phyloP scores from a whole-genome alignment of 108 stramenopile species.

The Epithemia pelagica region DNA sequence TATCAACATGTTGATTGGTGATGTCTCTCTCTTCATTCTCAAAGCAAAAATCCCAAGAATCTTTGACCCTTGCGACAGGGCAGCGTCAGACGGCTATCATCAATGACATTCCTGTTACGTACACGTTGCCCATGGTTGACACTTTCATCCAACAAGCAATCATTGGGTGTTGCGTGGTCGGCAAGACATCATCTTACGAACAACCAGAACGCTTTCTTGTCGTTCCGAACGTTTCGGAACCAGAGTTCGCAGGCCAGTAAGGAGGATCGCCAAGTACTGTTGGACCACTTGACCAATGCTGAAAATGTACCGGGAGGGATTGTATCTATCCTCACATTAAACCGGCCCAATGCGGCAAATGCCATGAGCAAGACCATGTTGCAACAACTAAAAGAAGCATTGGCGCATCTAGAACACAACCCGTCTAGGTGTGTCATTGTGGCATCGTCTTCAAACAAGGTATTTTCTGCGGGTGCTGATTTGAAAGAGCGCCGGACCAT shows the following conservation, averaged over 20 bases:
- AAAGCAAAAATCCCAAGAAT: too few species aligned
- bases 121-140: too few species aligned
- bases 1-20: too few species aligned
- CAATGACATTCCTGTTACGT: too few species aligned
- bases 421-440: constrained; percentile 48
- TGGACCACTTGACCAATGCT: not conserved
- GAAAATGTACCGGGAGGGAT: not conserved
- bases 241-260: too few species aligned
- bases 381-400: constrained; percentile 20
- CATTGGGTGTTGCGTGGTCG: too few species aligned
- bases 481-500: constrained; percentile 68
- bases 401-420: constrained; percentile 16
- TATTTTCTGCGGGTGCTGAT: constrained; percentile 90
- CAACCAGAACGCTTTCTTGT: too few species aligned
- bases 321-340: constrained; percentile 26
- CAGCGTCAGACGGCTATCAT: too few species aligned
- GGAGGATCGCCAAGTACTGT: not conserved
- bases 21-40: too few species aligned
- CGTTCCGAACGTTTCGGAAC: not conserved
- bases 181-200: too few species aligned
- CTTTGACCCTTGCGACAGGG: too few species aligned
- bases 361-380: constrained; percentile 48
- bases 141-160: too few species aligned
- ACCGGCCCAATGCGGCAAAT: constrained; percentile 46
- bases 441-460: constrained; percentile 39